Percentiles rank a stretch among this genome's conserved stretches.
These are phyloP conservation scores for Fraxinus pennsylvanica DNA, from an alignment of 257 asterid species.

Conservation along the genomic window DNA sequence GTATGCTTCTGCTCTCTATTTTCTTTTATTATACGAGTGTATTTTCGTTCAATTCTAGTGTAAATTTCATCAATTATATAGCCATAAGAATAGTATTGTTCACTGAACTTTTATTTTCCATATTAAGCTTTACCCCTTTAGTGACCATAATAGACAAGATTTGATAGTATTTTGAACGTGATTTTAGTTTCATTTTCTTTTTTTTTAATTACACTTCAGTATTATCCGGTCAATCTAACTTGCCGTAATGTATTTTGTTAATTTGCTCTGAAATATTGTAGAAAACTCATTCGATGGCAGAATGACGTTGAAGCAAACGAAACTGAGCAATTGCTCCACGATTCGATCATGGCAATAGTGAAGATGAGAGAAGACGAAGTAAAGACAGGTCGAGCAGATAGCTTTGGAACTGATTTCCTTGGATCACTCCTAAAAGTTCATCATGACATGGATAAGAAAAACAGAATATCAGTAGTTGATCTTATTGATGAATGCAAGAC, in stretches of 20 bases:
- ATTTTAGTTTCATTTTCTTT: too few species aligned
- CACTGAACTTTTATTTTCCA: not conserved
- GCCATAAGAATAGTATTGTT: not conserved
- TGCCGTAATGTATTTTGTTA: not conserved
- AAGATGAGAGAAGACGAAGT: constrained; percentile 38
- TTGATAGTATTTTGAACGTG: too few species aligned
- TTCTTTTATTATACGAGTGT: not conserved
- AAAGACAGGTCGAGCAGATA: constrained; percentile 29
- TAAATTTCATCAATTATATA: not conserved
- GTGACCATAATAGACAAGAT: too few species aligned
- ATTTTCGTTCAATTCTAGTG: not conserved
- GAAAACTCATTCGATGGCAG: constrained; percentile 26
- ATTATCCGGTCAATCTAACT: not conserved
- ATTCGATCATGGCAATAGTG: constrained; percentile 36
- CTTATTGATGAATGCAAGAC: constrained; percentile 63
- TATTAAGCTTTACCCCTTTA: too few species aligned
- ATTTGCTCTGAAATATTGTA: constrained; percentile 5
- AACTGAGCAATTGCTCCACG: constrained; percentile 36
- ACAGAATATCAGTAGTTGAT: constrained; percentile 37
- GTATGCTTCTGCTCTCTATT: constrained; percentile 22
- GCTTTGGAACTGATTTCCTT: constrained; percentile 51
- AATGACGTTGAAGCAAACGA: constrained; percentile 50
- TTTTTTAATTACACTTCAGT: not conserved
- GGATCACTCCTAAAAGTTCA: constrained; percentile 51
- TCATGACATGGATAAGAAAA: constrained; percentile 29